These are phyloP conservation scores for Lachancea mirantina DNA, from an alignment of 805 yeast species.

Conservation along the genomic window DNA sequence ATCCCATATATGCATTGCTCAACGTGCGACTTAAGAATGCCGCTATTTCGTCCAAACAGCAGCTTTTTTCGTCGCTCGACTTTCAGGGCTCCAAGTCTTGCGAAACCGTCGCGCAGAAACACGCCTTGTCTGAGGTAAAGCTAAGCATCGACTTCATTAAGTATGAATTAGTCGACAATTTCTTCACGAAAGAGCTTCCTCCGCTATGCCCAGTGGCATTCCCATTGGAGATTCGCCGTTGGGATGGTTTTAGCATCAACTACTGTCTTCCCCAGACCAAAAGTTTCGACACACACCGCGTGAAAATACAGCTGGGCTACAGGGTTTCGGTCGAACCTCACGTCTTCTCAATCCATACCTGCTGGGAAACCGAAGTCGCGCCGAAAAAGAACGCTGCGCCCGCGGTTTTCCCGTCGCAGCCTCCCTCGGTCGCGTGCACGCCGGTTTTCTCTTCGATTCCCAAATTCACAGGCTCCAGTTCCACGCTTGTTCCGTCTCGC, in stretches of 20 bases:
- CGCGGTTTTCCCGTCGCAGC: slow-evolving; percentile 5
- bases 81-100: slow-evolving; percentile 17
- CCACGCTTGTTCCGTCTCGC: slow-evolving; percentile 17
- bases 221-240: slow-evolving; percentile 17
- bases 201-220: slow-evolving; percentile 19
- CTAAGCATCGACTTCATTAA: slow-evolving; percentile 2
- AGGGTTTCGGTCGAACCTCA: slow-evolving; percentile 1
- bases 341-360: slow-evolving; percentile 16
- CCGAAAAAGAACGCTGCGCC: slow-evolving; percentile 15
- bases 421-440: slow-evolving; percentile 9
- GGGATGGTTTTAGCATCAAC: slow-evolving; percentile 25
- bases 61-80: slow-evolving; percentile 28
- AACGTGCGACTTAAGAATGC: slow-evolving; percentile 29
- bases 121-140: slow-evolving; percentile 1
- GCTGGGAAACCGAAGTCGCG: slow-evolving; percentile 30
- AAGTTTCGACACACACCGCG: slow-evolving; percentile 18
- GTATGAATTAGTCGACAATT: slow-evolving; percentile 18
- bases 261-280: slow-evolving; percentile 21
- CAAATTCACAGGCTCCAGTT: slow-evolving; percentile 11
- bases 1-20: slow-evolving; percentile 28
- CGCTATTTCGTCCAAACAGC: slow-evolving; percentile 14
- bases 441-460: slow-evolving; percentile 11
- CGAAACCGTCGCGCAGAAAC: slow-evolving; percentile 1
- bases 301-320: slow-evolving; percentile 20
- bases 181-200: slow-evolving; percentile 15